Evolutionary conservation across 2,329 filamentous ascomycete species (phyloP).

Genomic region (Phyllosticta capitalensis): DNA sequence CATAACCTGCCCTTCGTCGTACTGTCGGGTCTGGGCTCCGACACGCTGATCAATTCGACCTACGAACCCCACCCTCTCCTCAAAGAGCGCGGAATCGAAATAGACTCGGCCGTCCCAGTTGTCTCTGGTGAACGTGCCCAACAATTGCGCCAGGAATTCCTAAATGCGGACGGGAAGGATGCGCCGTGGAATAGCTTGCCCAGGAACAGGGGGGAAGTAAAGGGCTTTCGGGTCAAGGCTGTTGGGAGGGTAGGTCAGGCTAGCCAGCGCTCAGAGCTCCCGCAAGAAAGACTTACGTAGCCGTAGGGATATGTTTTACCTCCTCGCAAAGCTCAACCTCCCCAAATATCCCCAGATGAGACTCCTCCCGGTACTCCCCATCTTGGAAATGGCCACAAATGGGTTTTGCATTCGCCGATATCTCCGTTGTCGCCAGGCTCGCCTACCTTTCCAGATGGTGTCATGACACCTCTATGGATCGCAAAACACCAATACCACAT

Average conservation of each 20-base stretch:
- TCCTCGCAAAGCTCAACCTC: constrained; percentile 52
- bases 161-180: constrained; percentile 53
- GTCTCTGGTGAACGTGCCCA: constrained; percentile 57
- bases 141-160: constrained; percentile 56
- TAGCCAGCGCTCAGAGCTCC: constrained; percentile 13
- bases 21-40: constrained; percentile 60
- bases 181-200: constrained; percentile 51
- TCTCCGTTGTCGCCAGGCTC: constrained; percentile 82
- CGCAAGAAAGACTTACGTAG: constrained; percentile 18
- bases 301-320: constrained; percentile 47
- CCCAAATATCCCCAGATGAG: constrained; percentile 40
- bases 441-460: constrained; percentile 76
- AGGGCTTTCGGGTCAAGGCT: constrained; percentile 59
- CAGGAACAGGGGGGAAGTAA: constrained; percentile 39
- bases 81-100: constrained; percentile 34
- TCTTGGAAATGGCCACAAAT: constrained; percentile 35
- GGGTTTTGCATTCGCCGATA: constrained; percentile 75
- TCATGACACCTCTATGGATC: constrained; percentile 74
- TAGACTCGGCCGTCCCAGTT: constrained; percentile 61
- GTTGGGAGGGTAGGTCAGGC: constrained; percentile 68
- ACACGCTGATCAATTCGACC: constrained; percentile 13
- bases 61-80: constrained; percentile 39
- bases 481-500: constrained; percentile 80
- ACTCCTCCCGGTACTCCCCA: constrained; percentile 44
- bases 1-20: constrained; percentile 81